Evolutionary conservation across 495 filamentous ascomycete genomes (phyloP), one percentile per base, ranked within the genome.

Genomic region (Penicillium maclennaniae): DNA sequence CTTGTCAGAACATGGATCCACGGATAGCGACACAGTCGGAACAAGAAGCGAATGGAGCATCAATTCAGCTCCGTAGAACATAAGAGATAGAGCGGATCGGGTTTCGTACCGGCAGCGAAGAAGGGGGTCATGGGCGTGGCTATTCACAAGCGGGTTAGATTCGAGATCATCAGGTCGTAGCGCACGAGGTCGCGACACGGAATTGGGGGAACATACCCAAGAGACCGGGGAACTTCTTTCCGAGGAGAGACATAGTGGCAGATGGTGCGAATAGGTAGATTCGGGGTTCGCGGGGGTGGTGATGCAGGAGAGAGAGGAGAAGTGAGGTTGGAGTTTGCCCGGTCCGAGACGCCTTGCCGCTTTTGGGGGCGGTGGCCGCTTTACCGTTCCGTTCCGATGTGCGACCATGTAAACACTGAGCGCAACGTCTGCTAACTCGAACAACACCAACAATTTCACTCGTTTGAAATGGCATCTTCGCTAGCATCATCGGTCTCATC

Each of bases 151-250:
- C 65, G 54, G 61, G 66, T 72, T 54, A 73, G 68, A 71, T 48
- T 41, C 39, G 16, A 36, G 45, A 47, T 43, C 39, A 15, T 45
- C 46, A 28, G 31, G 25, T 26, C 34, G 19, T 42, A n/a, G 16
- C 25, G 27, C 43, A 25, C 44, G 6, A 17, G 16, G 23, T 6
- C 23, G 28, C 17, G 23, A 28, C n/a, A 34, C 25, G 25, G 36
- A 41, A 45, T 37, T 44, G 47, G 67, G 65, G 69, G 60, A 63
- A 85, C 91, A 57, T 86, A 96, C 92, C 80, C 63, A 96, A 71
- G 42, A 88, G 87, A 59, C 84, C 81, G 62, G 87, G 88, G 79
- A 92, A 97, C 81, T 96, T 96, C 84, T 95, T 96, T 67, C 85
- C 85, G 70, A 96, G 80, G 73, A 89, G 77, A 76, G 83, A 80